These are phyloP conservation scores for Wallacemonas collosoma DNA, from an alignment of 208 protist species.

Conservation along the genomic window DNA sequence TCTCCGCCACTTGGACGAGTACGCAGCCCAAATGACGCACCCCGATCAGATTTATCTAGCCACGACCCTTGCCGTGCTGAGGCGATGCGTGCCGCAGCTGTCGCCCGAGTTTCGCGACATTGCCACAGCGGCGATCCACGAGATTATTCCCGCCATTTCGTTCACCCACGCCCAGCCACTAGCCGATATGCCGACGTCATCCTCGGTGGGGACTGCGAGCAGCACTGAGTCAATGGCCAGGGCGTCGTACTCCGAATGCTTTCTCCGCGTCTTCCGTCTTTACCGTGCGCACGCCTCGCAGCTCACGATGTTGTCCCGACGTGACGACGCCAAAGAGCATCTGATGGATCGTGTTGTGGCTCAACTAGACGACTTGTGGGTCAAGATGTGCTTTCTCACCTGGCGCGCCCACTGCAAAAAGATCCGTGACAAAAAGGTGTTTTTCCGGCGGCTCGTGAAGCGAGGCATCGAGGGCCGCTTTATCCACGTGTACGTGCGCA, in stretches of 20 bases:
- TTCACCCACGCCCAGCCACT: slow-evolving; percentile 50
- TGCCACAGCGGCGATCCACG: slow-evolving; percentile 61
- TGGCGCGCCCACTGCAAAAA: slow-evolving; percentile 71
- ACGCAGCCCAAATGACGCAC: slow-evolving; percentile 30
- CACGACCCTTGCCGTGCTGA: slow-evolving; percentile 69
- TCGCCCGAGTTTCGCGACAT: slow-evolving; percentile 50
- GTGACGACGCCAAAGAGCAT: slow-evolving; percentile 43
- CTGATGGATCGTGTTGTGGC: slow-evolving; percentile 80
- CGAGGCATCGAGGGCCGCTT: slow-evolving; percentile 46
- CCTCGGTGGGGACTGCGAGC: neutral
- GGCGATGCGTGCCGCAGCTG: slow-evolving; percentile 57
- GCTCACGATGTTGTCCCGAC: slow-evolving; percentile 39
- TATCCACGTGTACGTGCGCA: slow-evolving; percentile 51
- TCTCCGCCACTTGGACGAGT: slow-evolving; percentile 59
- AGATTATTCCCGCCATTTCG: slow-evolving; percentile 72
- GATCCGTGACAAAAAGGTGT: slow-evolving; percentile 54
- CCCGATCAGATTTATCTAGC: slow-evolving; percentile 70
- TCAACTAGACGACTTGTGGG: slow-evolving; percentile 70
- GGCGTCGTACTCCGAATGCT: slow-evolving; percentile 68
- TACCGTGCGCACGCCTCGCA: slow-evolving; percentile 46
- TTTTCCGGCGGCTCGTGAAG: slow-evolving; percentile 56
- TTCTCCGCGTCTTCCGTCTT: slow-evolving; percentile 51
- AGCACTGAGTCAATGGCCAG: slow-evolving; percentile 2
- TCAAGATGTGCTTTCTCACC: slow-evolving; percentile 84
- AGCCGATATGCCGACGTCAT: neutral